phyloP scores from a whole-genome alignment of 495 filamentous ascomycete species.

The Penicillium manginii region DNA sequence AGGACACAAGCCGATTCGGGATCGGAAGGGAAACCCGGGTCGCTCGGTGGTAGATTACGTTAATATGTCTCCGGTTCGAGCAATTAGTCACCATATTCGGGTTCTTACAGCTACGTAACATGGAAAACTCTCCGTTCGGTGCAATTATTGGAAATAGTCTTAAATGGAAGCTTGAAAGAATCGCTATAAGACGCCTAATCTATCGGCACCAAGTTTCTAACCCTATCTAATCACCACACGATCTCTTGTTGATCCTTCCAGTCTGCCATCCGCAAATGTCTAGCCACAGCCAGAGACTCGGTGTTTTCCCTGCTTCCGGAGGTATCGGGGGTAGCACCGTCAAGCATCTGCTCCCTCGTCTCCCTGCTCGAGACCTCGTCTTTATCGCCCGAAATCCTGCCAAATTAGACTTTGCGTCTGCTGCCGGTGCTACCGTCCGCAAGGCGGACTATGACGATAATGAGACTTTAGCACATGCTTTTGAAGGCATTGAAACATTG shows the following conservation, averaged over 20 bases:
- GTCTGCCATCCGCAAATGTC: too few relatives aligned
- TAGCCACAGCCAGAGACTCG: conserved; percentile 3
- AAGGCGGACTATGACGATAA: conserved; percentile 32
- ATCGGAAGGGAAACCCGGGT: too few relatives aligned
- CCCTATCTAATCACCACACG: neutral
- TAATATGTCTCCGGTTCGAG: too few relatives aligned
- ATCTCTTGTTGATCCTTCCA: neutral
- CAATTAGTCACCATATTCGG: too few relatives aligned
- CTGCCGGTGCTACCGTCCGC: conserved; percentile 23
- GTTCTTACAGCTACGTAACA: too few relatives aligned
- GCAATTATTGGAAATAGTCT: too few relatives aligned
- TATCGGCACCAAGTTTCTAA: too few relatives aligned
- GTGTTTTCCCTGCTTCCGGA: conserved; percentile 49
- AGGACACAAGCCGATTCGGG: too few relatives aligned
- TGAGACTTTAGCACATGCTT: conserved; percentile 21
- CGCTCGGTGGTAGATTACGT: too few relatives aligned
- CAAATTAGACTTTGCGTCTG: conserved; percentile 24
- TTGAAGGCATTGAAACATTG: conserved; percentile 28
- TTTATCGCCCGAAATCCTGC: conserved; percentile 44
- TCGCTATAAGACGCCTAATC: too few relatives aligned
- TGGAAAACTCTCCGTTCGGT: too few relatives aligned
- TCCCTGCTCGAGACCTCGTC: conserved; percentile 33
- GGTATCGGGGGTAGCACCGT: conserved; percentile 43
- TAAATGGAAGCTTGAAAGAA: too few relatives aligned
- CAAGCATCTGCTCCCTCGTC: conserved; percentile 39